phyloP scores from a whole-genome alignment of 768 basidiomycete species.

The Hygrocybe coccinea region DNA sequence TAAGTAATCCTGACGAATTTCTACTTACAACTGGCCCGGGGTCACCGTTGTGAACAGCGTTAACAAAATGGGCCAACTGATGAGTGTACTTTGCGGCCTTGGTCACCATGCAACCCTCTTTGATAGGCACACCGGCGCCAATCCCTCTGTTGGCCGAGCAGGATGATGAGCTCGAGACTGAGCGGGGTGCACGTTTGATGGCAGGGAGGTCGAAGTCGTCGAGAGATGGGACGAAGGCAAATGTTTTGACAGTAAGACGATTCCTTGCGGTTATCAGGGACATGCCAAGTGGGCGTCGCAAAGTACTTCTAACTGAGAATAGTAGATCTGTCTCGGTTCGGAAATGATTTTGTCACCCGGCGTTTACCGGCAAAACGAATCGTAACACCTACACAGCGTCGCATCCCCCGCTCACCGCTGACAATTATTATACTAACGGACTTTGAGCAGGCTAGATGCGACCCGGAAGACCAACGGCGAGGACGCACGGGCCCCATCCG shows the following conservation, averaged over 20 bases:
- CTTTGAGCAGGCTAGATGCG: no score
- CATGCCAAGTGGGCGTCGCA: not conserved
- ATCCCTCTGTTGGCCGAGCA: not conserved
- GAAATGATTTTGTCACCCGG: no score
- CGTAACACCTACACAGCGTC: no score
- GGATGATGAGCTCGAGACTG: constrained; percentile 17
- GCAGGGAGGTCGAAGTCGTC: constrained; percentile 11
- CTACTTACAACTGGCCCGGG: constrained; percentile 10
- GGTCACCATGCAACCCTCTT: constrained; percentile 19
- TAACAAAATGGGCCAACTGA: constrained; percentile 16
- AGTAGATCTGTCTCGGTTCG: no score
- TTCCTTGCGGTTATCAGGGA: constrained; percentile 7
- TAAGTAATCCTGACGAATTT: constrained; percentile 3
- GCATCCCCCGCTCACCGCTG: no score
- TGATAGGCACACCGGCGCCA: constrained; percentile 7
- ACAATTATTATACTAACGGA: no score
- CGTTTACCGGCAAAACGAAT: no score
- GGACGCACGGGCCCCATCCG: no score
- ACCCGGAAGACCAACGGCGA: no score
- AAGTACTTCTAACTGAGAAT: not conserved
- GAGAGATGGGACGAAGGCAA: constrained; percentile 16
- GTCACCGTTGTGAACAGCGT: constrained; percentile 13
- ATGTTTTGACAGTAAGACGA: constrained; percentile 15
- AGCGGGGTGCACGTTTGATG: constrained; percentile 13
- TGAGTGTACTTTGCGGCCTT: constrained; percentile 21